Evolutionary conservation across 768 basidiomycete species (phyloP).

Genomic region (Pluteus cervinus): DNA sequence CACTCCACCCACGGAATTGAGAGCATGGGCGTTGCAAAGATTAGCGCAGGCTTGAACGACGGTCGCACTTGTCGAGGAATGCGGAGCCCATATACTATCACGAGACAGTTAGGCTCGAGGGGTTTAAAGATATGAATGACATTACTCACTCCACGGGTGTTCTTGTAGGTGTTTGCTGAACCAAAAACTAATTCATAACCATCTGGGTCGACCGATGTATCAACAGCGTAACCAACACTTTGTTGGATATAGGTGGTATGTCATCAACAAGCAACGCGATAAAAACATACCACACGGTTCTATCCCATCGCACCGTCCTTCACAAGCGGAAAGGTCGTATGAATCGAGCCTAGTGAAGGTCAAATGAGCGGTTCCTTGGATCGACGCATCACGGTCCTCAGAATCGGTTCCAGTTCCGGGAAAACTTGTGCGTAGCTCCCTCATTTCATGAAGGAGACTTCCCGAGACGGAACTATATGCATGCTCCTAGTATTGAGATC

Average conservation of each 20-base stretch:
- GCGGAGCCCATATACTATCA: constrained; percentile 46
- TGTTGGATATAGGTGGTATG: constrained; percentile 33
- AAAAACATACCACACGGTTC: constrained; percentile 30
- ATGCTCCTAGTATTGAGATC: constrained; percentile 9
- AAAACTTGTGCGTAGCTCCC: constrained; percentile 31
- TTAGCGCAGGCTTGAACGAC: constrained; percentile 37
- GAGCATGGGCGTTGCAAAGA: constrained; percentile 36
- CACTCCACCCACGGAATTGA: constrained; percentile 35
- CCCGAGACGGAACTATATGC: constrained; percentile 10
- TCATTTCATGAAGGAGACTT: constrained; percentile 16
- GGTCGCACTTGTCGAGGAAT: constrained; percentile 45
- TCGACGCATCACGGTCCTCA: constrained; percentile 34
- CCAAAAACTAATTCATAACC: constrained; percentile 36
- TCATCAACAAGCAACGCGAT: not conserved
- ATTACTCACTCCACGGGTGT: constrained; percentile 34
- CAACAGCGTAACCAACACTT: constrained; percentile 34
- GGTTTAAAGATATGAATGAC: not conserved
- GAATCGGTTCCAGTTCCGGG: constrained; percentile 26
- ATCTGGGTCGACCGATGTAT: constrained; percentile 30
- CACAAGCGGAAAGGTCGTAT: constrained; percentile 37
- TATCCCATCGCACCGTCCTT: constrained; percentile 30
- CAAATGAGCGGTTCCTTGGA: constrained; percentile 42
- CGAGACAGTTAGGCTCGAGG: not conserved
- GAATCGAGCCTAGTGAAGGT: constrained; percentile 39
- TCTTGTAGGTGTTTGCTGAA: constrained; percentile 39